Conservation (phyloP, 192 early-diverging fungal genomes). For the Lunasporangiospora selenospora region DNA sequence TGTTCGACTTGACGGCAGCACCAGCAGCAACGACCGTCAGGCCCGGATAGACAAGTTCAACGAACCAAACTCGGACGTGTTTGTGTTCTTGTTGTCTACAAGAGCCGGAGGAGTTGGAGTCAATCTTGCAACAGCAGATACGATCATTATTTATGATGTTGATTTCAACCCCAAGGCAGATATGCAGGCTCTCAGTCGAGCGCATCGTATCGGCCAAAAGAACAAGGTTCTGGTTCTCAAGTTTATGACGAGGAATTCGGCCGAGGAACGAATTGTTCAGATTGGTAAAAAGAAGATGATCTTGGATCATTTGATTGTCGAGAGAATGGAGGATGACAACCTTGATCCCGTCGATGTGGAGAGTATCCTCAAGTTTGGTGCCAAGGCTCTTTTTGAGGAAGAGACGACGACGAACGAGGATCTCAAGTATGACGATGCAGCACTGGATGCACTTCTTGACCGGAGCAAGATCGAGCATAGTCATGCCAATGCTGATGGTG, state of each 20-base stretch:
- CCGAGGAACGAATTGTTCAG: conserved; percentile 78
- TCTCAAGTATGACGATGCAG: conserved; percentile 62
- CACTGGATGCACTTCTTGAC: conserved; percentile 66
- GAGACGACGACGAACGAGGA: conserved; percentile 55
- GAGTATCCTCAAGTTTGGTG: conserved; percentile 73
- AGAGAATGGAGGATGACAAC: conserved; percentile 68
- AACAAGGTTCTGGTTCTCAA: conserved; percentile 68
- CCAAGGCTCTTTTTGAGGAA: conserved; percentile 69
- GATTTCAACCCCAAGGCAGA: conserved; percentile 81
- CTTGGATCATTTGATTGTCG: conserved; percentile 78
- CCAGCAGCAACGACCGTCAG: conserved; percentile 56
- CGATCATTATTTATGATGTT: conserved; percentile 75
- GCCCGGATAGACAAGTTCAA: conserved; percentile 71
- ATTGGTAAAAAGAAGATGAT: conserved; percentile 79
- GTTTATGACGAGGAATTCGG: conserved; percentile 66
- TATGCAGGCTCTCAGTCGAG: conserved; percentile 75
- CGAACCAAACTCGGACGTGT: conserved; percentile 60
- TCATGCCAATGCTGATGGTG: conserved; percentile 38
- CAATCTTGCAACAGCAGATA: conserved; percentile 78
- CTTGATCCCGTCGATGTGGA: conserved; percentile 62
- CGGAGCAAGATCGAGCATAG: conserved; percentile 55
- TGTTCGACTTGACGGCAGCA: conserved; percentile 73
- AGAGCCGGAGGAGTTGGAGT: conserved; percentile 81
- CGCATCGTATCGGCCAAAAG: conserved; percentile 78
- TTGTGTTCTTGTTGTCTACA: conserved; percentile 74